Percentiles rank a stretch among this genome's conserved stretches.
Conservation (phyloP, 208 protist species). For the Leishmania mexicana region DNA sequence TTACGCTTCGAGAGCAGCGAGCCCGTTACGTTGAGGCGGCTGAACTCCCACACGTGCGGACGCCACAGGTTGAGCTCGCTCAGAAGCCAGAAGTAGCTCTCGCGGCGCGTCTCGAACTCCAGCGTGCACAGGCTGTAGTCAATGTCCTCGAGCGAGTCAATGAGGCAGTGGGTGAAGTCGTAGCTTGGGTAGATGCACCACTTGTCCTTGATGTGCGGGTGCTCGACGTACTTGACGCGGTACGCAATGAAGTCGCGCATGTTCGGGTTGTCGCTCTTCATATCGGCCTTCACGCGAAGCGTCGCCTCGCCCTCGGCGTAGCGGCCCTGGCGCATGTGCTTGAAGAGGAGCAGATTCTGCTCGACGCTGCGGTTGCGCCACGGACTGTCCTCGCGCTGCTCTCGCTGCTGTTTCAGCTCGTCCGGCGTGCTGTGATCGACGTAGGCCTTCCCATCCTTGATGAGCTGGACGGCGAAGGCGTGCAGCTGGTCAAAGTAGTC, state of each 20-base stretch:
- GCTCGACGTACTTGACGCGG: conserved; percentile 97
- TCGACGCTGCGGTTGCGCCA: conserved; percentile 92
- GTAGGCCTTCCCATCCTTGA: conserved; percentile 98
- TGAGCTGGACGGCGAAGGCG: conserved; percentile 97
- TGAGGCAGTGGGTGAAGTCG: conserved; percentile 99
- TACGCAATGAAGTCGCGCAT: conserved; percentile 99
- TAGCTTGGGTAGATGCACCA: conserved; percentile 99
- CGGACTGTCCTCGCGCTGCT: conserved; percentile 83
- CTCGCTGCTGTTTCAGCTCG: conserved; percentile 94
- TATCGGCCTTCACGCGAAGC: conserved; percentile 99
- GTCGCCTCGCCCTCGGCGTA: conserved; percentile 97
- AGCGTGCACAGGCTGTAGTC: conserved; percentile 99
- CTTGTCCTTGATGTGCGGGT: conserved; percentile 94
- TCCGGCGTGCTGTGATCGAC: conserved; percentile 97
- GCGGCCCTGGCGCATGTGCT: conserved; percentile 94
- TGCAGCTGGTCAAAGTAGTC: conserved; percentile 99
- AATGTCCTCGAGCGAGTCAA: conserved; percentile 99
- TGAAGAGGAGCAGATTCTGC: conserved; percentile 93
- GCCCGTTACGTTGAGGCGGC: conserved; percentile 97
- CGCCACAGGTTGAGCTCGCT: conserved; percentile 89
- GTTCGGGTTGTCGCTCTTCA: conserved; percentile 96
- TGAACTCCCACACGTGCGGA: conserved; percentile 98
- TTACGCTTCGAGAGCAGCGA: conserved; percentile 99
- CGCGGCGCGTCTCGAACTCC: conserved; percentile 98
- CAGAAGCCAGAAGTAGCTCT: conserved; percentile 98